These are phyloP conservation scores for Russula vinacea DNA, from an alignment of 768 basidiomycete genomes.

Conservation along the genomic window DNA sequence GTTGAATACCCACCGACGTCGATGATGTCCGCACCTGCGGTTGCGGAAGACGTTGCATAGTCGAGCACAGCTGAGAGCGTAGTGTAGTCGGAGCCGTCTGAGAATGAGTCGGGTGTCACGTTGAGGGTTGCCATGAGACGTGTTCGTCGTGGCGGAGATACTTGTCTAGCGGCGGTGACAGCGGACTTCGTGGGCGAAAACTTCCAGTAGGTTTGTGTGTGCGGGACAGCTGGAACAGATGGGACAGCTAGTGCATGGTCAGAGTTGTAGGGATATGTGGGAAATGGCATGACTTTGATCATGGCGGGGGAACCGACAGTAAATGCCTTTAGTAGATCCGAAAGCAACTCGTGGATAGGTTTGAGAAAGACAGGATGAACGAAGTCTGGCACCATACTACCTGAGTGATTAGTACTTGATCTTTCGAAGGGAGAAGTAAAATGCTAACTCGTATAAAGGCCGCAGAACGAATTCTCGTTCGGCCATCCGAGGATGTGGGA, in stretches of 20 bases:
- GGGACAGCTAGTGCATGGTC: conserved; percentile 26
- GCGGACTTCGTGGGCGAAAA: conserved; percentile 35
- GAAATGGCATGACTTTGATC: conserved; percentile 74
- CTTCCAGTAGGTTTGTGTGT: conserved; percentile 52
- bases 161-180: conserved; percentile 21
- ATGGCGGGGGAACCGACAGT: conserved; percentile 46
- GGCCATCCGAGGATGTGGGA: conserved; percentile 77
- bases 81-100: conserved; percentile 69
- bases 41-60: conserved; percentile 50
- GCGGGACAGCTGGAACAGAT: conserved; percentile 21
- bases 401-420: background rate
- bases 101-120: conserved; percentile 93
- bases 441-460: conserved; percentile 79
- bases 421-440: conserved; percentile 1
- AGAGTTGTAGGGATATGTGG: conserved; percentile 46
- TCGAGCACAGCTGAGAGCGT: conserved; percentile 51
- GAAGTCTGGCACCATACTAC: conserved; percentile 76
- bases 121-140: conserved; percentile 92
- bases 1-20: conserved; percentile 96
- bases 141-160: conserved; percentile 42
- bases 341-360: conserved; percentile 48
- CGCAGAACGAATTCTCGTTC: conserved; percentile 93
- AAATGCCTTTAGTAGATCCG: conserved; percentile 38
- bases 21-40: conserved; percentile 67
- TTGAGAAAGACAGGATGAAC: conserved; percentile 58